phyloP scores from a whole-genome alignment of 2,329 filamentous ascomycete genomes.

The Didymella lethalis region DNA sequence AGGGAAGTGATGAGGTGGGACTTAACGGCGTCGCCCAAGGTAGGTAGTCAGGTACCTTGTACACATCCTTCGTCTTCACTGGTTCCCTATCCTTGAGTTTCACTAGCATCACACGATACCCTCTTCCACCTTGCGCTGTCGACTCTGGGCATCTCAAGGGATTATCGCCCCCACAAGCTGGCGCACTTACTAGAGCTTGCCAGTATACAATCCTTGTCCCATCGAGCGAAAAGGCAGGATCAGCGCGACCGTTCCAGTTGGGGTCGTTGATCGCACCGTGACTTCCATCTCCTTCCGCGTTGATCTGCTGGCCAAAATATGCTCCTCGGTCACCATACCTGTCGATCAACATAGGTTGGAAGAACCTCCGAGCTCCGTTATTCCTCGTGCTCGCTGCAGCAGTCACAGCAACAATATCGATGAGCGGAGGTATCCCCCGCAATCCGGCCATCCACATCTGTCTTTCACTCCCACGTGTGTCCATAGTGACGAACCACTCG shows the following conservation, averaged over 20 bases:
- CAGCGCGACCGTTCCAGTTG: not conserved
- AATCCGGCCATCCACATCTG: not conserved
- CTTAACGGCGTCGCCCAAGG: not conserved
- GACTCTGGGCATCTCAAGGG: not conserved
- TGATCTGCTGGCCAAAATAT: not conserved
- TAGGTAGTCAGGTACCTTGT: not conserved
- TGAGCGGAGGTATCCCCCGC: not conserved
- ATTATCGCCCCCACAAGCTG: not conserved
- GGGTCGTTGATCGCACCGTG: not conserved
- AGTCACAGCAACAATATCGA: not conserved
- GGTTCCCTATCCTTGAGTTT: not conserved
- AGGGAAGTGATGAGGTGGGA: not conserved
- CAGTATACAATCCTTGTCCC: not conserved
- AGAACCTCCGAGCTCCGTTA: not conserved
- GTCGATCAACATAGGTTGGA: not conserved
- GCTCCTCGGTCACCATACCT: not conserved
- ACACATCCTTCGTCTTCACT: not conserved
- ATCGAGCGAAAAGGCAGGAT: not conserved
- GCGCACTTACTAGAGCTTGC: not conserved
- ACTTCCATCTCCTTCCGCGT: not conserved
- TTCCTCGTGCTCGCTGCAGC: not conserved
- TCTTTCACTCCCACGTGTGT: not conserved
- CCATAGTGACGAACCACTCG: not conserved
- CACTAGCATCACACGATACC: not conserved
- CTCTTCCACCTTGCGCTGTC: not conserved